Conservation (phyloP, 257 asterid genomes). For the Orobanche coerulescens region DNA sequence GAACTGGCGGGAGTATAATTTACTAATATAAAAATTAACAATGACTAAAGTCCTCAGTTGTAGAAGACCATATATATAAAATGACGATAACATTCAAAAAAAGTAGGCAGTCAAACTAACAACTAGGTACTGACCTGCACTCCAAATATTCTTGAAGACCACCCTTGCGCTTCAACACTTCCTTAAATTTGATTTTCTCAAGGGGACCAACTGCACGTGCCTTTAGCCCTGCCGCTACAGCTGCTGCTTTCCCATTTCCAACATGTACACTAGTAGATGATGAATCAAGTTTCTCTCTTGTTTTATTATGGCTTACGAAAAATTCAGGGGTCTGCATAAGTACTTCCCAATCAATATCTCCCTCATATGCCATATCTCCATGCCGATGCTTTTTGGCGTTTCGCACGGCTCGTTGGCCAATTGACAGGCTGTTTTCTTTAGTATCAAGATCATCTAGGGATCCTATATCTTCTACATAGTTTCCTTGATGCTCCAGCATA, state of each 20-base stretch:
- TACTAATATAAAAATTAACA: conserved; percentile 13
- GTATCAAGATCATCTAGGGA: conserved; percentile 36
- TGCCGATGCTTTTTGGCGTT: conserved; percentile 68
- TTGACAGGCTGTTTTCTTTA: conserved; percentile 37
- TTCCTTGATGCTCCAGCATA: conserved; percentile 41
- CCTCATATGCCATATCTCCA: conserved; percentile 97
- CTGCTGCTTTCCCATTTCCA: conserved; percentile 75
- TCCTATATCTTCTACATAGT: conserved; percentile 40
- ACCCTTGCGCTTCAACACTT: conserved; percentile 83
- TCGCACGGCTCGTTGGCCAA: conserved; percentile 64
- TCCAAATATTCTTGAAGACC: conserved; percentile 91
- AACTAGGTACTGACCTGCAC: conserved; percentile 63
- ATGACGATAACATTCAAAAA: conserved; percentile 17
- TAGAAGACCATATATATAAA: conserved; percentile 13
- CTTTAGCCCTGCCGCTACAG: conserved; percentile 77
- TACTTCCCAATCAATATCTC: conserved; percentile 91
- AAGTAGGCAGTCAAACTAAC: conserved; percentile 17
- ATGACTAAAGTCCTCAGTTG: neutral
- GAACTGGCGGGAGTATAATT: no score
- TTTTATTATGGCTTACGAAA: conserved; percentile 46
- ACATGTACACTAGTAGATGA: conserved; percentile 37
- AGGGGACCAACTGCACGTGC: conserved; percentile 81
- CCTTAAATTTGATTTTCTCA: conserved; percentile 87
- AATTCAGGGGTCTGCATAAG: conserved; percentile 69
- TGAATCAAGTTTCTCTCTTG: conserved; percentile 42